Conservation (phyloP, 169 alveolate species). For the Plasmodium gonderi region DNA sequence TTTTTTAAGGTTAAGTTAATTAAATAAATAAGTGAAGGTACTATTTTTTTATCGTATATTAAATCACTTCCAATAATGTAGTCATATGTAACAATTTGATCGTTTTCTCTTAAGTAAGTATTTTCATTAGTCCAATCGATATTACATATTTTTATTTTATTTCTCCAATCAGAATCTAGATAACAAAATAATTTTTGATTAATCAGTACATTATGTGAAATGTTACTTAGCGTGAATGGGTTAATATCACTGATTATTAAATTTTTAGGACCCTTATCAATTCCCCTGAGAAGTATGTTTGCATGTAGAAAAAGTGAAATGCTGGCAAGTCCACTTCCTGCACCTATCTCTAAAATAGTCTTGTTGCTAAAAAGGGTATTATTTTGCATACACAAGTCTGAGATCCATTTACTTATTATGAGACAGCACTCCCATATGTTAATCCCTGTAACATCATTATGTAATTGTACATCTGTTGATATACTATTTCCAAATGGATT, state of each 20-base stretch:
- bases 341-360: constrained; percentile 79
- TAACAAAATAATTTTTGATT: constrained; percentile 25
- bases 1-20: constrained; percentile 43
- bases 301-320: constrained; percentile 74
- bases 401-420: constrained; percentile 78
- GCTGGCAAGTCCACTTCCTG: constrained; percentile 82
- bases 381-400: constrained; percentile 41
- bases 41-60: constrained; percentile 77
- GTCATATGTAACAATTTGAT: constrained; percentile 56
- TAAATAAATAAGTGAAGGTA: constrained; percentile 70
- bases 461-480: constrained; percentile 7
- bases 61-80: constrained; percentile 83
- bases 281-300: neutral
- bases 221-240: constrained; percentile 74
- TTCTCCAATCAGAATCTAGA: constrained; percentile 13
- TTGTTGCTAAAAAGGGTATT: constrained; percentile 48
- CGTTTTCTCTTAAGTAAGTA: constrained; percentile 49
- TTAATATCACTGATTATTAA: constrained; percentile 79
- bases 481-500: constrained; percentile 46
- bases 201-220: constrained; percentile 75
- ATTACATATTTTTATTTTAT: constrained; percentile 38
- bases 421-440: constrained; percentile 84
- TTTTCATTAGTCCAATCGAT: constrained; percentile 74
- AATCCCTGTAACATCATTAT: constrained; percentile 78
- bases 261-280: neutral